Evolutionary conservation across 768 basidiomycete genomes (phyloP).

Genomic region (Mycena albidolilacea): DNA sequence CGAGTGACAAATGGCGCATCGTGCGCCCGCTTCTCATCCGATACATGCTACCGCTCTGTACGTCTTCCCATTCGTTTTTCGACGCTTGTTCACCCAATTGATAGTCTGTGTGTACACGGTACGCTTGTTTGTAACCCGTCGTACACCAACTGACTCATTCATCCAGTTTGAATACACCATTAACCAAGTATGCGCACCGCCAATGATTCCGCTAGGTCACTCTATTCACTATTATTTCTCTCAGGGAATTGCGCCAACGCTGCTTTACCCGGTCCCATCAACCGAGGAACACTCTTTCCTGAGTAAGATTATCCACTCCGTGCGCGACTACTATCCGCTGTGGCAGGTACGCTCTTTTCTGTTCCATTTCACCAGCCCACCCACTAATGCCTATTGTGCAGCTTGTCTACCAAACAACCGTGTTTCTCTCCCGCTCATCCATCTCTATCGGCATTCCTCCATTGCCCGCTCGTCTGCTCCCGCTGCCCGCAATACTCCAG

Average conservation of each 20-base stretch:
- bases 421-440: slow-evolving; percentile 94
- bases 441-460: slow-evolving; percentile 89
- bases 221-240: not conserved
- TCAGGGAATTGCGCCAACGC: slow-evolving; percentile 90
- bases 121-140: slow-evolving; percentile 37
- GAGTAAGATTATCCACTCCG: slow-evolving; percentile 83
- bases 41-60: slow-evolving; percentile 96
- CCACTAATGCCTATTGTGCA: slow-evolving; percentile 45
- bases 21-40: slow-evolving; percentile 83
- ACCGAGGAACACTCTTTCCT: slow-evolving; percentile 72
- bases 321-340: slow-evolving; percentile 95
- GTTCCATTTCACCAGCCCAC: slow-evolving; percentile 1
- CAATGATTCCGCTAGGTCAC: not conserved
- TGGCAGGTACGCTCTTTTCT: slow-evolving; percentile 78
- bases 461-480: slow-evolving; percentile 76
- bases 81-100: slow-evolving; percentile 7
- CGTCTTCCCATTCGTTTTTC: slow-evolving; percentile 51
- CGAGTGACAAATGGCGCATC: slow-evolving; percentile 84
- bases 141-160: slow-evolving; percentile 18
- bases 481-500: slow-evolving; percentile 85
- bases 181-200: slow-evolving; percentile 72
- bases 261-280: slow-evolving; percentile 89
- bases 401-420: slow-evolving; percentile 91
- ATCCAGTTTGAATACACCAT: slow-evolving; percentile 92
- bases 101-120: slow-evolving; percentile 62